Evolutionary conservation across 1,284 basidiomycete genomes (phyloP).

Genomic region (Schizophyllum commune): DNA sequence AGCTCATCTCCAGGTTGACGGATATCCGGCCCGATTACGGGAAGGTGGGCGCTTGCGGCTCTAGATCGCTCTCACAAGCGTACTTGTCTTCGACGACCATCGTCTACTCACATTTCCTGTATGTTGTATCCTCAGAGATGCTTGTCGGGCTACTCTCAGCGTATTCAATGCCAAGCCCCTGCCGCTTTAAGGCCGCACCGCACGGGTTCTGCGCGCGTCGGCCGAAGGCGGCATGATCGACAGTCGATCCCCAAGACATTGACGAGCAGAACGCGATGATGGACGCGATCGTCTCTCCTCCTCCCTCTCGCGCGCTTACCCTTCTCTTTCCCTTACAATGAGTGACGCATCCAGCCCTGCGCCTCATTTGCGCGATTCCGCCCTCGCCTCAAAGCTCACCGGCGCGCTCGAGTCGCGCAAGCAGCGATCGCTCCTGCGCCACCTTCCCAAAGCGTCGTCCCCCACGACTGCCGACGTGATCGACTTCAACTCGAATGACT

Average conservation of each 20-base stretch:
- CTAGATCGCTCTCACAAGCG: too few species aligned
- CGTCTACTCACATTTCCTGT: too few species aligned
- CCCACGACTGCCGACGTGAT: conserved; percentile 18
- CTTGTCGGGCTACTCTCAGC: too few species aligned
- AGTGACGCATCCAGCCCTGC: too few species aligned
- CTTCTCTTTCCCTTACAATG: too few species aligned
- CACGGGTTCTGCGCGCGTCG: background rate
- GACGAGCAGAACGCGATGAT: background rate
- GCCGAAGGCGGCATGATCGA: background rate
- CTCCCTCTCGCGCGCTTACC: too few species aligned
- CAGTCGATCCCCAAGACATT: background rate
- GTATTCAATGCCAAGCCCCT: too few species aligned
- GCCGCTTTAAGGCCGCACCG: background rate
- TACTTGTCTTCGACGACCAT: too few species aligned
- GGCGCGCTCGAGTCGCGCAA: conserved; percentile 57
- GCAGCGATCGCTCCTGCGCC: conserved; percentile 51
- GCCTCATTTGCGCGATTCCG: background rate
- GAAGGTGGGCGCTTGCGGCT: too few species aligned
- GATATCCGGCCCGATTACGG: too few species aligned
- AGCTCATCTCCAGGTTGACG: too few species aligned
- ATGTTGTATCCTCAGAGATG: too few species aligned
- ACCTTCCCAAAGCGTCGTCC: conserved; percentile 42
- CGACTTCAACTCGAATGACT: conserved; percentile 92
- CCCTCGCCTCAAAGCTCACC: conserved; percentile 19
- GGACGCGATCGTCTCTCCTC: background rate